phyloP scores from a whole-genome alignment of 306 rosid genomes.

The Vachellia collinsii region DNA sequence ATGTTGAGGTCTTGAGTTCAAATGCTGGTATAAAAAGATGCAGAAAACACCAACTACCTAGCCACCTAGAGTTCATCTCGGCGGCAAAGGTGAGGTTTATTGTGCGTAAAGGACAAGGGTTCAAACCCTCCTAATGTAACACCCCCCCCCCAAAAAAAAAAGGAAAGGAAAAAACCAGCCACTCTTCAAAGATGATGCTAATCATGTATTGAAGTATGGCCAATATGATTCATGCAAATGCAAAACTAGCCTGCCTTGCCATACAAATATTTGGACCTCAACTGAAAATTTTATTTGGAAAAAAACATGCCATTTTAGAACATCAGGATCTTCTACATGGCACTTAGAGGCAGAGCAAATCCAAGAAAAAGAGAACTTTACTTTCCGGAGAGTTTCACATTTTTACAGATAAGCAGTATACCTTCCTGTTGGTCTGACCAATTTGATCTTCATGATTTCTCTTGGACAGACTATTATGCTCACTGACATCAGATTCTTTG shows the following conservation, averaged over 20 bases:
- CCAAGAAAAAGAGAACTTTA: conserved; percentile 25
- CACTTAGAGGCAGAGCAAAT: conserved; percentile 30
- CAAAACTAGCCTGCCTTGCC: background rate
- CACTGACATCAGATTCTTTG: conserved; percentile 69
- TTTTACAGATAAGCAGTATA: conserved; percentile 54
- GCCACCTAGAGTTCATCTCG: background rate
- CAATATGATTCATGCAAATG: background rate
- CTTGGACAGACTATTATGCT: conserved; percentile 60
- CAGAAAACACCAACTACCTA: background rate
- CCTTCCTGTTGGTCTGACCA: conserved; percentile 75
- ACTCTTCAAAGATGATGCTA: background rate
- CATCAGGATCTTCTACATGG: conserved; percentile 30
- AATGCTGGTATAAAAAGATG: background rate
- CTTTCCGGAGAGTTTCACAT: conserved; percentile 37
- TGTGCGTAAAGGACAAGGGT: background rate
- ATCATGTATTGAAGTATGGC: background rate
- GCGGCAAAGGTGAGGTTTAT: background rate
- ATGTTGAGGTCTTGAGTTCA: background rate
- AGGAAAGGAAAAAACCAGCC: background rate
- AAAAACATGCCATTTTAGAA: conserved; percentile 3
- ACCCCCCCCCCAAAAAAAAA: background rate
- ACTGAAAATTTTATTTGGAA: background rate
- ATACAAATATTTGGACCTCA: background rate
- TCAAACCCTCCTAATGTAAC: background rate
- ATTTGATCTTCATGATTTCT: conserved; percentile 75